phyloP scores from a whole-genome alignment of 371 early-diverging fungal genomes.

The Parasitella parasitica region DNA sequence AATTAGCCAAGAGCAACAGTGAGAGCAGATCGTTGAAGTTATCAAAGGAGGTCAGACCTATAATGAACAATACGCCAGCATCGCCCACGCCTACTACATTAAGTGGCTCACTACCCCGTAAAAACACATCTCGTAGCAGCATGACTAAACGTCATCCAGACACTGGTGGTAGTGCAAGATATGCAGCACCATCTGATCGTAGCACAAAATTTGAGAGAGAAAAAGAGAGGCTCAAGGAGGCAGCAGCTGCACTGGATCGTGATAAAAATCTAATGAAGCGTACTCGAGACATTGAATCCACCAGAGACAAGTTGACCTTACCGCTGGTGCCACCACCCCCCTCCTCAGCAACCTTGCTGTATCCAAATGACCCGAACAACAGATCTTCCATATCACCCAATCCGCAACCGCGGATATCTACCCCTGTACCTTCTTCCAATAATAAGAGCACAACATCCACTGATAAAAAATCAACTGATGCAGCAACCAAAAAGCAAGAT shows the following conservation, averaged over 20 bases:
- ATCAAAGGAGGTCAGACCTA: neutral
- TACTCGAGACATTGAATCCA: neutral
- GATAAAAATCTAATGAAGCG: conserved; percentile 13
- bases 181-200: conserved; percentile 1
- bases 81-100: conserved; percentile 4
- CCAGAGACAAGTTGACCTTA: neutral
- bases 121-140: neutral
- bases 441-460: neutral
- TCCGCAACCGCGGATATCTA: conserved; percentile 30
- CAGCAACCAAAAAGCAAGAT: conserved; percentile 33
- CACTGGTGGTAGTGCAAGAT: neutral
- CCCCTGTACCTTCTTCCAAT: conserved; percentile 23
- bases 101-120: conserved; percentile 12
- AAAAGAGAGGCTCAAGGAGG: conserved; percentile 26
- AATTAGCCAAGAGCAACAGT: neutral
- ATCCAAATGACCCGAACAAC: neutral
- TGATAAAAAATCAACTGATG: neutral
- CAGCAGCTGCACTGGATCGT: conserved; percentile 24
- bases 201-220: conserved; percentile 23
- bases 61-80: neutral
- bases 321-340: neutral
- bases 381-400: conserved; percentile 3
- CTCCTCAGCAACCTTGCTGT: too few relatives aligned
- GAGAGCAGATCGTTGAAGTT: neutral
- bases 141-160: conserved; percentile 1